phyloP scores from a whole-genome alignment of 805 yeast genomes.

The Komagataella ulmi region DNA sequence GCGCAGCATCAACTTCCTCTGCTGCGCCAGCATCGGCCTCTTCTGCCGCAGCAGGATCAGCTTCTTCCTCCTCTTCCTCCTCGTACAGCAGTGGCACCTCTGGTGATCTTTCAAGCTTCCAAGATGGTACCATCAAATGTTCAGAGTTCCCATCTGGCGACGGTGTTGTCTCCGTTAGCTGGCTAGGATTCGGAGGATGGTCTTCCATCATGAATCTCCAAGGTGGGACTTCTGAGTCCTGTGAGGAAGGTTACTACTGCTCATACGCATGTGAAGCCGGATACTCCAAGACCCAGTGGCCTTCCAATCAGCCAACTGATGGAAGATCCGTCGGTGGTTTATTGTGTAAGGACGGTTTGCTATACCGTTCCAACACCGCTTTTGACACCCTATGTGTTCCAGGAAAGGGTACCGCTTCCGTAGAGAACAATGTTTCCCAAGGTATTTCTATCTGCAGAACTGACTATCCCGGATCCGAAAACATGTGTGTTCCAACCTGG shows the following conservation, averaged over 20 bases:
- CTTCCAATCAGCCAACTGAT: slow-evolving; percentile 67
- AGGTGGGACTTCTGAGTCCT: slow-evolving; percentile 50
- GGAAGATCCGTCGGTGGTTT: slow-evolving; percentile 96
- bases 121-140: slow-evolving; percentile 63
- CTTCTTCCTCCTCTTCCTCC: slow-evolving; percentile 18
- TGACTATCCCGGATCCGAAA: slow-evolving; percentile 98
- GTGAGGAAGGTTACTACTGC: slow-evolving; percentile 87
- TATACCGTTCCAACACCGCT: slow-evolving; percentile 67
- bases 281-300: slow-evolving; percentile 99
- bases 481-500: slow-evolving; percentile 91
- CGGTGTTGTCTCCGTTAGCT: slow-evolving; percentile 51
- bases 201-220: slow-evolving; percentile 29
- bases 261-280: slow-evolving; percentile 98
- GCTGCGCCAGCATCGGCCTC: slow-evolving; percentile 5
- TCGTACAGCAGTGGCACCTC: slow-evolving; percentile 21
- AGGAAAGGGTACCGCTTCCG: slow-evolving; percentile 64
- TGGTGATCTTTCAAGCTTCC: slow-evolving; percentile 41
- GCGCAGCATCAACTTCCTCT: slow-evolving; percentile 7
- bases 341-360: slow-evolving; percentile 69
- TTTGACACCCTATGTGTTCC: slow-evolving; percentile 69
- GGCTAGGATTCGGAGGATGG: slow-evolving; percentile 43
- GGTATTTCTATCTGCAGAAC: slow-evolving; percentile 91
- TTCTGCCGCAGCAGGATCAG: slow-evolving; percentile 8
- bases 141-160: slow-evolving; percentile 60
- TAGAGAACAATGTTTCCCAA: slow-evolving; percentile 46